Conservation (phyloP, 2,329 filamentous ascomycete genomes). For the Xylariomycetidae sp. region DNA sequence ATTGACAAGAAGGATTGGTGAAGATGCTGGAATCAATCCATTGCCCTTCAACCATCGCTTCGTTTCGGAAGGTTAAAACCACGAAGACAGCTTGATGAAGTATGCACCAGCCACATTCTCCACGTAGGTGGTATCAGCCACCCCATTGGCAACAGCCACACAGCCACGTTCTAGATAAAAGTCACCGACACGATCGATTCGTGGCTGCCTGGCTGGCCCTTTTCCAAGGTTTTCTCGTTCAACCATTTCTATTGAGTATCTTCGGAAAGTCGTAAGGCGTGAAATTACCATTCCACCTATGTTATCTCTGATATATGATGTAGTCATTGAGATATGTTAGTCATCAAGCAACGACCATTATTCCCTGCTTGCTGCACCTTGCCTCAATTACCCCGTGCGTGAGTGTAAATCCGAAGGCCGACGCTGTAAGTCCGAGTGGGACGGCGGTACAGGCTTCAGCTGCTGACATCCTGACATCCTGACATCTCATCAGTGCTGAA, state of each 20-base stretch:
- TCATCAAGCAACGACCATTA: not conserved
- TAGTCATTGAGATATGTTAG: not conserved
- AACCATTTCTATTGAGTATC: not conserved
- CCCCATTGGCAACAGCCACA: not conserved
- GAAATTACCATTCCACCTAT: not conserved
- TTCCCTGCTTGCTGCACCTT: not conserved
- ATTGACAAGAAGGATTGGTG: not conserved
- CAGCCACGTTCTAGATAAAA: too few species aligned
- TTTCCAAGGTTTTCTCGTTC: not conserved
- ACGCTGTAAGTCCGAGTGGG: not conserved
- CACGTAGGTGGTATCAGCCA: not conserved
- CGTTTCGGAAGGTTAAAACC: too few species aligned
- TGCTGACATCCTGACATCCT: not conserved
- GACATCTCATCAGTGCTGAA: not conserved
- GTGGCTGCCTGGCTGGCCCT: not conserved
- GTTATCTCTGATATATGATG: not conserved
- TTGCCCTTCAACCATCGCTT: too few species aligned
- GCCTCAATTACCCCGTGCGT: not conserved
- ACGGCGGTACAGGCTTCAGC: too few species aligned
- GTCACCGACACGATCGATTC: not conserved
- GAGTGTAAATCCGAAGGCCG: not conserved
- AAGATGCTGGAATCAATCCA: too few species aligned
- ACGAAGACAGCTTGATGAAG: too few species aligned
- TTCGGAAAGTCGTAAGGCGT: too few species aligned
- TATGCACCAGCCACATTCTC: too few species aligned